Base-by-base conservation (phyloP, 352 stramenopile species). In the Globisporangium emineosum region DNA sequence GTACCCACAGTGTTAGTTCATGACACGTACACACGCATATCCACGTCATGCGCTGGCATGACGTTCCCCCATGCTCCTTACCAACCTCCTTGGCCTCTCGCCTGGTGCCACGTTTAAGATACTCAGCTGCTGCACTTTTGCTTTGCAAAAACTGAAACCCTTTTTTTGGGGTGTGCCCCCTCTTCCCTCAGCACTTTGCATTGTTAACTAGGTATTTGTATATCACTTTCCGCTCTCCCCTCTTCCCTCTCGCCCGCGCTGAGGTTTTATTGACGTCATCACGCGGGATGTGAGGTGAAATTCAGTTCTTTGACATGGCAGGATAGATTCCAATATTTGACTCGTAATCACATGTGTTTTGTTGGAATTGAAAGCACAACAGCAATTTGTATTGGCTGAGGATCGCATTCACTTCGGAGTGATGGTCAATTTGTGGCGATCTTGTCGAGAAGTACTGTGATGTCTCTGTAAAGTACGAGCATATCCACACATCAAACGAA, bases 71-170 rank as follows among this genome's bases (percentile, higher is more conserved):
- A 15, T 62, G 29, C 9, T n/a, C 12, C 51, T 17, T 40, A 66
- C 60, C 35, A n/a, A n/a, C n/a, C n/a, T 54, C 21, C 29, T 65
- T 40, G 37, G 32, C 51, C 60, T 66, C 60, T 66, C 51, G 40
- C 52, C 21, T 60, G 37, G 9, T 55, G 60, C 60, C 60, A 66
- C 60, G 60, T 66, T 66, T 64, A 57, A 25, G 60, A 66, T 66
- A 65, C 59, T 66, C 57, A 54, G 52, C n/a, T 27, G 49, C 5
- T n/a, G 37, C 37, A 45, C 37, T 45, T 45, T 45, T n/a, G n/a
- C n/a, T n/a, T n/a, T n/a, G n/a, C n/a, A n/a, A 17, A 25, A 40
- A 57, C 40, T 57, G 52, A 23, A 13, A 3, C 23, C 29, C 17
- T 29, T 40, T 6, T 19, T 17, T 30, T 54, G 17, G 27, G 17